Evolutionary conservation across 2,329 filamentous ascomycete genomes (phyloP).

Genomic region (Karstenula rhodostoma): DNA sequence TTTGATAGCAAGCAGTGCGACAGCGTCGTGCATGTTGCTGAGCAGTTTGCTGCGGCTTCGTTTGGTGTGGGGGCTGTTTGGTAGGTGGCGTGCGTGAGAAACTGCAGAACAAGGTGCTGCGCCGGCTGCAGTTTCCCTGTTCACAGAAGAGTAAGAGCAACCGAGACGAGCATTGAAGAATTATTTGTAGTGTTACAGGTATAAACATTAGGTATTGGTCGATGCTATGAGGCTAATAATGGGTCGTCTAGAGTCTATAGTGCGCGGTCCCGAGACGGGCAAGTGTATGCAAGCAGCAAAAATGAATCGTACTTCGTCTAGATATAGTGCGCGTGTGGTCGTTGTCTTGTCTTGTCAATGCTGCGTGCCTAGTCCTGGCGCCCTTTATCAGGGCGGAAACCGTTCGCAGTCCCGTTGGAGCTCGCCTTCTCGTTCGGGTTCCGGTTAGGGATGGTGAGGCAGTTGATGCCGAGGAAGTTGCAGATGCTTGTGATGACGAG

Average conservation of each 20-base stretch:
- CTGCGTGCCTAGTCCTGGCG: constrained; percentile 36
- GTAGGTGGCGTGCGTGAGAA: not conserved
- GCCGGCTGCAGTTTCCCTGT: not conserved
- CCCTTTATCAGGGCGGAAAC: constrained; percentile 39
- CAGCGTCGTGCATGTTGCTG: not conserved
- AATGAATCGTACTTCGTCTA: not conserved
- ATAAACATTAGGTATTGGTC: constrained; percentile 16
- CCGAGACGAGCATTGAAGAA: no score
- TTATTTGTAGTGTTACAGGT: no score
- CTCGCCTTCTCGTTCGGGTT: constrained; percentile 37
- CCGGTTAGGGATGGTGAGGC: constrained; percentile 75
- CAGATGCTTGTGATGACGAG: constrained; percentile 92
- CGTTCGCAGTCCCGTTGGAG: constrained; percentile 40
- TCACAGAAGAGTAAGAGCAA: not conserved
- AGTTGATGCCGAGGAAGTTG: constrained; percentile 90
- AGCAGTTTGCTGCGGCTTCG: not conserved
- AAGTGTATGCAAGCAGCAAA: constrained; percentile 14
- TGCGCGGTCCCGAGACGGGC: not conserved
- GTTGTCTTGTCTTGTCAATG: no score
- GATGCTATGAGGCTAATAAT: constrained; percentile 11
- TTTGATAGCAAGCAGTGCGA: not conserved
- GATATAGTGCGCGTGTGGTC: not conserved
- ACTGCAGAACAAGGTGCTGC: not conserved
- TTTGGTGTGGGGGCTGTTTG: not conserved
- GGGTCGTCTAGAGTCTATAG: constrained; percentile 12